These are phyloP conservation scores for Xylariaceae sp. DNA, from an alignment of 2,329 filamentous ascomycete genomes.

Conservation along the genomic window DNA sequence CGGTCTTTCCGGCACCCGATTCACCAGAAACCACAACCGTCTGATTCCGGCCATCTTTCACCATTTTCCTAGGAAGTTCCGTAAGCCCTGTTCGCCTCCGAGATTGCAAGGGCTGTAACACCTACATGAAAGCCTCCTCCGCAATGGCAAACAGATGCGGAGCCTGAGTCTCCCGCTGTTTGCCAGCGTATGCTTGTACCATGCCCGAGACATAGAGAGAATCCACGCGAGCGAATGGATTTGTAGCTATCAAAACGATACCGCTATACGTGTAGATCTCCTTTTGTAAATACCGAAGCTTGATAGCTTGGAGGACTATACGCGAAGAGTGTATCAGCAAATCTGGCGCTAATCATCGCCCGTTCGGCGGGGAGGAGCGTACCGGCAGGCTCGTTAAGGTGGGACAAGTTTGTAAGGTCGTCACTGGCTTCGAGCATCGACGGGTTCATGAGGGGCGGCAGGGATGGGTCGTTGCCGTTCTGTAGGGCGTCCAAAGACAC, in stretches of 20 bases:
- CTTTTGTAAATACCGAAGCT: constrained; percentile 93
- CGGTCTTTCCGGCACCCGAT: constrained; percentile 97
- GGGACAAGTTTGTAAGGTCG: constrained; percentile 93
- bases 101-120: constrained; percentile 2
- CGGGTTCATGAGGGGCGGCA: constrained; percentile 96
- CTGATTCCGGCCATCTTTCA: constrained; percentile 92
- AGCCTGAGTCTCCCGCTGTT: constrained; percentile 91
- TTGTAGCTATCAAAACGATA: constrained; percentile 96
- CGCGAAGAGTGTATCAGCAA: constrained; percentile 12
- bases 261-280: constrained; percentile 99
- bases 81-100: constrained; percentile 32
- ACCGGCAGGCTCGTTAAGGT: constrained; percentile 98
- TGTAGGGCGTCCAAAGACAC: constrained; percentile 72
- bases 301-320: constrained; percentile 90
- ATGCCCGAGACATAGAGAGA: constrained; percentile 98
- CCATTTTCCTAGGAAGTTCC: constrained; percentile 72
- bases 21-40: constrained; percentile 99
- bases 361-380: constrained; percentile 11
- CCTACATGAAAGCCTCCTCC: constrained; percentile 93
- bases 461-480: constrained; percentile 66
- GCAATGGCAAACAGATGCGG: constrained; percentile 98
- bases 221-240: constrained; percentile 94
- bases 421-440: constrained; percentile 97
- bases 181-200: constrained; percentile 99
- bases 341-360: constrained; percentile 15